Percentiles rank a stretch among this genome's conserved stretches.
Evolutionary conservation across 208 protist genomes (phyloP).

Genomic region (Leishmania turanica): DNA sequence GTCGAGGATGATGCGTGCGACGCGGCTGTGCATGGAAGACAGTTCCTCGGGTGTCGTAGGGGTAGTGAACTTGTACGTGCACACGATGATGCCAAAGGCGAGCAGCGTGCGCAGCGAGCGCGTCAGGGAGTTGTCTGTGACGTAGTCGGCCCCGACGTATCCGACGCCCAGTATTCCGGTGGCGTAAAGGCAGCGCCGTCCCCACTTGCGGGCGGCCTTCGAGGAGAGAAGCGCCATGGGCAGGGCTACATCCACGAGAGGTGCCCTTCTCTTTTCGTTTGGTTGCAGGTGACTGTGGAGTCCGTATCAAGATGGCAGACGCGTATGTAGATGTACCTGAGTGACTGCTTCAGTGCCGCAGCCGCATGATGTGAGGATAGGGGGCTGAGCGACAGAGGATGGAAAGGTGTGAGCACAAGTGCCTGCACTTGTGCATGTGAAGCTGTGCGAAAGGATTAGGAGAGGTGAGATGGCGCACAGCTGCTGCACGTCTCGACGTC

Average conservation of each 20-base stretch:
- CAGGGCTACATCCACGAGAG: not conserved
- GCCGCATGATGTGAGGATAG: not conserved
- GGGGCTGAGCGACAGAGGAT: not conserved
- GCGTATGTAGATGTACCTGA: not conserved
- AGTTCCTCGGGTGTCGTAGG: constrained; percentile 65
- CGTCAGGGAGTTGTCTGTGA: constrained; percentile 64
- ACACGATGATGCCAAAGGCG: constrained; percentile 39
- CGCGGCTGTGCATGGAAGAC: constrained; percentile 46
- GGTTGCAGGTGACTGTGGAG: not conserved
- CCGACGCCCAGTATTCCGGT: constrained; percentile 23
- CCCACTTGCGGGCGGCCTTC: constrained; percentile 10
- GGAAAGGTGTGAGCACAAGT: not conserved
- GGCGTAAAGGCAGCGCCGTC: constrained; percentile 32
- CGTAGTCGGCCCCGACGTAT: constrained; percentile 41
- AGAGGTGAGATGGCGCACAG: not conserved
- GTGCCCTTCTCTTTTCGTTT: not conserved
- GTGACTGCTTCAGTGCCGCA: not conserved
- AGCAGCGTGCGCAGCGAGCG: constrained; percentile 62
- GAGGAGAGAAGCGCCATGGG: not conserved
- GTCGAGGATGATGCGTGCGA: constrained; percentile 52
- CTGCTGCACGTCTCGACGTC: not conserved
- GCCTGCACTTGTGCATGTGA: not conserved
- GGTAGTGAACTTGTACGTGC: constrained; percentile 69
- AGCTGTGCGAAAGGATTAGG: not conserved
- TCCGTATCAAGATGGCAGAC: not conserved